Base-by-base conservation (phyloP, 345 rosid genomes). In the Combretum micranthum region DNA sequence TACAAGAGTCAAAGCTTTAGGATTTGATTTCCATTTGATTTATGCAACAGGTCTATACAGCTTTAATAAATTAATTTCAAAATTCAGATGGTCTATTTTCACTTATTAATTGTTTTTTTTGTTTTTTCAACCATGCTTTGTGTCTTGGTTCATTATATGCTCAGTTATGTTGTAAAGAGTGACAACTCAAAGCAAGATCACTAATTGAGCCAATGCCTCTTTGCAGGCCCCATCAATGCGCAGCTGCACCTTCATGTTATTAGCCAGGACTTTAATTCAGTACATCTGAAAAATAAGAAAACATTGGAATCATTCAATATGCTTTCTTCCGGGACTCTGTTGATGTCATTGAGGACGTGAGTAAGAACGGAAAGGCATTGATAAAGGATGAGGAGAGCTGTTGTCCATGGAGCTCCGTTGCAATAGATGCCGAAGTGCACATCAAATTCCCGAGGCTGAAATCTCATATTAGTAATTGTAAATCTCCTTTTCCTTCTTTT, bases 211-310 rank as follows among this genome's bases (percentile, higher is more conserved):
- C 37, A 37, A 23, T 64, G 22, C 53, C 44, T 49, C 60, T 51
- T 47, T 22, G 69, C 82, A 84, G 97, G 80, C 45, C 66, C 90
- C 88, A 16, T 85, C 90, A 2, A 77, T 79, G 84, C 79, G 86
- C 99, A 87, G 59, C 78, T 93, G 58, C 99, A 93, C 74, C 66
- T 89, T 16, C 99, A 89, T 74, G 91, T 93, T 32, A 82, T 93
- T 51, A 89, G 97, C 80, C 97, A 93, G 77, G 99, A 93, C 61
- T 89, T 93, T 50, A 72, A 82, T 59, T 89, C 99, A 14, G 75
- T 75, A 60, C 65, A 77, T 57, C 80, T 93, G 59, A 85, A 87
- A 83, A 79, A 85, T 72, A 93, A 89, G 80, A 88, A 85, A 75
- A 97, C 89, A 46, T 93, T 97, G 99, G 88, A 89, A 76, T 78